Evolutionary conservation across 495 filamentous ascomycete species (phyloP).

Genomic region (Neurospora tetraspora): DNA sequence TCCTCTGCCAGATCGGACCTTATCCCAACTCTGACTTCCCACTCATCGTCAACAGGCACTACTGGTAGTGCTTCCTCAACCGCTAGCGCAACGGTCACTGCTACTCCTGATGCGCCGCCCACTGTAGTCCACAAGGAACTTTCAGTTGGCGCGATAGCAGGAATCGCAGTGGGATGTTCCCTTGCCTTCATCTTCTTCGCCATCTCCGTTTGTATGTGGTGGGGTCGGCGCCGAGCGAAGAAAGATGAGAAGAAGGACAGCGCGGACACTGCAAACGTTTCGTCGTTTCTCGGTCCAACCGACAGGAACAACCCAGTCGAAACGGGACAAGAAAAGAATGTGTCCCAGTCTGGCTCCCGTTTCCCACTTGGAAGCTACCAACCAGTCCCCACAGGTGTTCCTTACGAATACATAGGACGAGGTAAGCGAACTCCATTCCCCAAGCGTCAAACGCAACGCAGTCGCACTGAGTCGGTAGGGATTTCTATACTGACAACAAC

Average conservation of each 20-base stretch:
- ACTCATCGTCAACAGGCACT: background rate
- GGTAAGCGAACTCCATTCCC: background rate
- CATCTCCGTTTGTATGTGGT: constrained; percentile 8
- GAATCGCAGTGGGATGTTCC: constrained; percentile 10
- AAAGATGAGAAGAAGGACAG: constrained; percentile 3
- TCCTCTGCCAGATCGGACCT: too few relatives aligned
- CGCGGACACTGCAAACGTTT: background rate
- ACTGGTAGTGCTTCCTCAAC: background rate
- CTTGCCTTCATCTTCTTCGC: constrained; percentile 6
- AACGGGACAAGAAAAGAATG: background rate
- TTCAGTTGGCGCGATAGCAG: constrained; percentile 10
- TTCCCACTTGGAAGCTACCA: background rate
- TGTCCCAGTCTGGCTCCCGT: background rate
- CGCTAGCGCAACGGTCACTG: background rate
- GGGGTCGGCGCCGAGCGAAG: constrained; percentile 2
- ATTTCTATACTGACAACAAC: background rate
- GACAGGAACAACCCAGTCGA: background rate
- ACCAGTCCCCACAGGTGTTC: background rate
- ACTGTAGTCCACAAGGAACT: background rate
- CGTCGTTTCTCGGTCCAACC: background rate
- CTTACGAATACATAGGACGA: background rate
- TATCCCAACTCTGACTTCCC: background rate
- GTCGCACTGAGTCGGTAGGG: background rate
- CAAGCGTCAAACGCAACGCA: background rate
- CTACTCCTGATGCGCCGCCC: background rate